These are phyloP conservation scores for Bryoerythrophyllum caledonicum DNA, from an alignment of 225 moss, liverwort and hornwort genomes.

Conservation along the genomic window DNA sequence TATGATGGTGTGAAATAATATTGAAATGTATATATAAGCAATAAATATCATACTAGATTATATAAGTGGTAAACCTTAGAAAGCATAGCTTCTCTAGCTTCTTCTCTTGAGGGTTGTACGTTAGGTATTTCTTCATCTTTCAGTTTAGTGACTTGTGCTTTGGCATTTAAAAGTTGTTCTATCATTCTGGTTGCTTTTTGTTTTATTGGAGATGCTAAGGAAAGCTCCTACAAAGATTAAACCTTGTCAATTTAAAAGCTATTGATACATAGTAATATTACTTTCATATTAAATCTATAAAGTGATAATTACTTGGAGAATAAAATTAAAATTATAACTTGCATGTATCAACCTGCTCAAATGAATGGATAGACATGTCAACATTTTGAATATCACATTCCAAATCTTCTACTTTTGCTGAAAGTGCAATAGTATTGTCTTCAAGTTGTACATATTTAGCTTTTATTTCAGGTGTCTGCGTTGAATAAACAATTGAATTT, in stretches of 20 bases:
- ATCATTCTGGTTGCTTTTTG: conserved; percentile 39
- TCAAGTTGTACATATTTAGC: conserved; percentile 30
- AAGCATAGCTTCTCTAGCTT: conserved; percentile 50
- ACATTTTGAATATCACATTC: conserved; percentile 41
- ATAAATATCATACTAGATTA: background rate
- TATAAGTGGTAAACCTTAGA: conserved; percentile 43
- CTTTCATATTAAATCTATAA: too few relatives aligned
- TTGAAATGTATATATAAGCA: too few relatives aligned
- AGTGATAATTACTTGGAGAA: background rate
- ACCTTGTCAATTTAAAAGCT: background rate
- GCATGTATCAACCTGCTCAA: conserved; percentile 47
- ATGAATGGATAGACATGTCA: conserved; percentile 10
- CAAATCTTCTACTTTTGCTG: conserved; percentile 41
- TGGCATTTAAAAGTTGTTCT: conserved; percentile 56
- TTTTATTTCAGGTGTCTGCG: conserved; percentile 50
- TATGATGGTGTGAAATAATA: too few relatives aligned
- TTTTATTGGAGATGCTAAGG: conserved; percentile 38
- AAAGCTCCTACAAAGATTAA: conserved; percentile 42
- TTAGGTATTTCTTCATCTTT: conserved; percentile 33
- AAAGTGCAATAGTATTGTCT: conserved; percentile 37
- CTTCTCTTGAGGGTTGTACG: conserved; percentile 36
- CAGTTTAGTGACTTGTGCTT: conserved; percentile 47
- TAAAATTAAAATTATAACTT: background rate
- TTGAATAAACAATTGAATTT: background rate
- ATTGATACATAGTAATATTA: background rate